A percentile compares a stretch with the other conserved stretches of the same genome.
Evolutionary conservation across 2,329 filamentous ascomycete genomes (phyloP).

Genomic region (Meredithiella fracta): DNA sequence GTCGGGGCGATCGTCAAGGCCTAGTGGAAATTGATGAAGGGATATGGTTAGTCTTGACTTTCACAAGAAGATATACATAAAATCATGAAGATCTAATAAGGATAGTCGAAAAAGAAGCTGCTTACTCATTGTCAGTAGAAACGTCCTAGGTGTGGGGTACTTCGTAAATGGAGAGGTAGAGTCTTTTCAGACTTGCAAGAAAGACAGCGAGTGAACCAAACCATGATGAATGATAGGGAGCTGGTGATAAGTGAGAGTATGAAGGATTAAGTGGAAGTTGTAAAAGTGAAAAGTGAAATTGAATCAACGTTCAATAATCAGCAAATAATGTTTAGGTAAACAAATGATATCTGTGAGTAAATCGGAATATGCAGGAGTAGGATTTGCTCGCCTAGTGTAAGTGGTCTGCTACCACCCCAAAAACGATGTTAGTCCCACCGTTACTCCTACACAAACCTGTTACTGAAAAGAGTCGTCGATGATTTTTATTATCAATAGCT

Average conservation of each 20-base stretch:
- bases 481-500: no score
- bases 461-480: background rate
- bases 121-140: background rate
- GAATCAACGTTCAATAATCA: background rate
- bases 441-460: background rate
- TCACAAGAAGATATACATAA: background rate
- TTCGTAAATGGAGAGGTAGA: slow-evolving; percentile 11
- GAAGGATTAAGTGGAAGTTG: background rate
- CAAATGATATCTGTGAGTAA: background rate
- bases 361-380: background rate
- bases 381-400: background rate
- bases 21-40: slow-evolving; percentile 3
- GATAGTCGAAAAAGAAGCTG: no score
- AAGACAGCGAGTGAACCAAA: slow-evolving; percentile 9
- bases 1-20: slow-evolving; percentile 7
- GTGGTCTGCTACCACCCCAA: background rate
- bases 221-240: background rate
- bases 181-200: slow-evolving; percentile 5
- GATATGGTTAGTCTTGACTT: background rate
- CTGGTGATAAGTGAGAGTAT: background rate
- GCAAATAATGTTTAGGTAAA: slow-evolving; percentile 1
- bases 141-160: background rate
- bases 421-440: background rate
- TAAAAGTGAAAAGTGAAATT: background rate
- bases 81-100: no score